Percentiles rank a stretch among this genome's conserved stretches.
phyloP scores from a whole-genome alignment of 768 basidiomycete genomes.

The Russula olivacea region DNA sequence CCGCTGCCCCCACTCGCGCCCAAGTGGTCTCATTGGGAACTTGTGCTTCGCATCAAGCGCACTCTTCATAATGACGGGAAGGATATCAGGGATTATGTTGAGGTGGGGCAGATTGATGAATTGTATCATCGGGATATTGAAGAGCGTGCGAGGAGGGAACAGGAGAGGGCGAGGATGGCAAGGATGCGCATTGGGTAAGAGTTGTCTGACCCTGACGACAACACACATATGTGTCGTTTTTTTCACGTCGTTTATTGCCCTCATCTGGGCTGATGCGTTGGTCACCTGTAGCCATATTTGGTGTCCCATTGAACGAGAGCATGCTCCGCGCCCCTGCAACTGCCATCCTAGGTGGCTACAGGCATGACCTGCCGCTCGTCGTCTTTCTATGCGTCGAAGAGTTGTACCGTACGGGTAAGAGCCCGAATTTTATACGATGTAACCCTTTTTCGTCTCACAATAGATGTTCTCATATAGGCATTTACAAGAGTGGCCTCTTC shows the following conservation, averaged over 20 bases:
- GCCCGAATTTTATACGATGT: neutral
- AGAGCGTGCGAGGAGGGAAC: slow-evolving; percentile 20
- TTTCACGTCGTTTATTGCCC: neutral
- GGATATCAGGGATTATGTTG: slow-evolving; percentile 21
- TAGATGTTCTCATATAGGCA: slow-evolving; percentile 30
- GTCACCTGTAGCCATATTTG: slow-evolving; percentile 33
- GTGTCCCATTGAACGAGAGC: slow-evolving; percentile 34
- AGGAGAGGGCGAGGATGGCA: too few relatives aligned
- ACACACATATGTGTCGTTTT: neutral
- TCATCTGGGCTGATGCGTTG: neutral
- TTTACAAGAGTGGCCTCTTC: slow-evolving; percentile 40
- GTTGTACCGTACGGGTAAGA: slow-evolving; percentile 40
- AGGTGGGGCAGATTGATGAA: slow-evolving; percentile 15
- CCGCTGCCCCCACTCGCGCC: slow-evolving; percentile 9
- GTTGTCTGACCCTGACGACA: neutral
- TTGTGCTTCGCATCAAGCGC: slow-evolving; percentile 19
- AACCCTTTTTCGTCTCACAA: neutral
- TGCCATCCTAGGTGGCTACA: slow-evolving; percentile 34
- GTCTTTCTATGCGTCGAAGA: too few relatives aligned
- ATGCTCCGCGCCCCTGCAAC: slow-evolving; percentile 32
- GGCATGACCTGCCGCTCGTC: too few relatives aligned
- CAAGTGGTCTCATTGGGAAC: slow-evolving; percentile 20
- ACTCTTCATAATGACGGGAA: slow-evolving; percentile 11
- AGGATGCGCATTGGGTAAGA: slow-evolving; percentile 14
- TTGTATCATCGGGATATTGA: slow-evolving; percentile 15